Conservation (phyloP, 2,329 filamentous ascomycete species). For the Tolypocladium ophioglossoides region DNA sequence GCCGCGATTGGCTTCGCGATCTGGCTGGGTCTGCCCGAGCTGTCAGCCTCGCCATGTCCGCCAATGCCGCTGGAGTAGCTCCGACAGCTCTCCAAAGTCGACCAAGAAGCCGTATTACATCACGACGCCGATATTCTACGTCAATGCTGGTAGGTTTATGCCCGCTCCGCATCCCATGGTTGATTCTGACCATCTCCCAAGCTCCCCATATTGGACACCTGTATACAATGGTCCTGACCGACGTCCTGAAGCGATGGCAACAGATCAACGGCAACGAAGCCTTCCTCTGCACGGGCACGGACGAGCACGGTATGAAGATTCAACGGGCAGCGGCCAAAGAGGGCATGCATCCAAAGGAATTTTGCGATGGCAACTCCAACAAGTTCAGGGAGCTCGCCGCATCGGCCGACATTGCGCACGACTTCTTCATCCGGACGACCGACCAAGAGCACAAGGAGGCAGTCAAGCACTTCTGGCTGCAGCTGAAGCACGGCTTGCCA, state of each 20-base stretch:
- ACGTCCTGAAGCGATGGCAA: slow-evolving; percentile 90
- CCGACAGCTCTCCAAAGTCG: slow-evolving; percentile 11
- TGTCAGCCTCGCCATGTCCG: slow-evolving; percentile 13
- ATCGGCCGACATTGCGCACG: slow-evolving; percentile 59
- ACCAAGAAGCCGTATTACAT: slow-evolving; percentile 77
- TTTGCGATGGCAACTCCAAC: slow-evolving; percentile 76
- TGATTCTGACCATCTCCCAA: slow-evolving; percentile 18
- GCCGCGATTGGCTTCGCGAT: slow-evolving; percentile 6
- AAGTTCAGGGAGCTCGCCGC: slow-evolving; percentile 69
- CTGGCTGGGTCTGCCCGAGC: slow-evolving; percentile 17
- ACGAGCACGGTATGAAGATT: slow-evolving; percentile 97
- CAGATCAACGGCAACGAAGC: slow-evolving; percentile 60
- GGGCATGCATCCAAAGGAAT: slow-evolving; percentile 63
- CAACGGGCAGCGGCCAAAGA: slow-evolving; percentile 72
- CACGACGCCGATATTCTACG: slow-evolving; percentile 97
- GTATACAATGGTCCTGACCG: slow-evolving; percentile 83
- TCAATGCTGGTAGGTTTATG: slow-evolving; percentile 65
- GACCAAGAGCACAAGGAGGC: slow-evolving; percentile 71
- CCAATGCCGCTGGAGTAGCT: slow-evolving; percentile 21
- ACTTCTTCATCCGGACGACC: slow-evolving; percentile 89
- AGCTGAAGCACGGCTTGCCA: slow-evolving; percentile 43
- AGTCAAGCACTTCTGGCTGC: slow-evolving; percentile 81
- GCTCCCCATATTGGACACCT: slow-evolving; percentile 92
- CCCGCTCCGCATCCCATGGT: background rate
- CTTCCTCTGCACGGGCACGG: slow-evolving; percentile 79